Conservation (phyloP, 768 basidiomycete species). For the Lyophyllum shimeji region DNA sequence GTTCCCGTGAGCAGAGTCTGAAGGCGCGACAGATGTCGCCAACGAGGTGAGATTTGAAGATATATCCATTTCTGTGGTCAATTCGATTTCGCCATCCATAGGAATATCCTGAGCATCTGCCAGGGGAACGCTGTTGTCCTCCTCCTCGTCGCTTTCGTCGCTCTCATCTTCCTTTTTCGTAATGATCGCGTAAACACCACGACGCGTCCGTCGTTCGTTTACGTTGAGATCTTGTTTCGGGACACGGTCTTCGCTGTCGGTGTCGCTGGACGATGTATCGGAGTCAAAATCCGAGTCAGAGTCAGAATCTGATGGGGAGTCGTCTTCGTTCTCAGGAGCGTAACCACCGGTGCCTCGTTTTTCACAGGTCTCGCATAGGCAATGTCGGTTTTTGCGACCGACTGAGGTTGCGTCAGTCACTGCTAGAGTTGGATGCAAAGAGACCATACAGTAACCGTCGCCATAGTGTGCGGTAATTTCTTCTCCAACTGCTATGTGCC, state of each 20-base stretch:
- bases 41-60: slow-evolving; percentile 46
- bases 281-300: slow-evolving; percentile 49
- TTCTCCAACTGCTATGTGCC: slow-evolving; percentile 76
- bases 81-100: slow-evolving; percentile 54
- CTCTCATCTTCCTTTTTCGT: slow-evolving; percentile 58
- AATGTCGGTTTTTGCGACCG: slow-evolving; percentile 68
- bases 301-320: slow-evolving; percentile 44
- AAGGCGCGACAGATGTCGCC: slow-evolving; percentile 36
- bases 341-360: slow-evolving; percentile 75
- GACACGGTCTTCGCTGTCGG: slow-evolving; percentile 38
- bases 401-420: slow-evolving; percentile 34
- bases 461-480: slow-evolving; percentile 91
- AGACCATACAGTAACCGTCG: slow-evolving; percentile 80
- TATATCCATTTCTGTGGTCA: slow-evolving; percentile 47
- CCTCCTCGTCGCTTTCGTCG: slow-evolving; percentile 62
- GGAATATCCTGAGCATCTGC: slow-evolving; percentile 46
- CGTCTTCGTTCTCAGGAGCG: slow-evolving; percentile 52
- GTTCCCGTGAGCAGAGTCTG: slow-evolving; percentile 29
- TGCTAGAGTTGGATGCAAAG: slow-evolving; percentile 6
- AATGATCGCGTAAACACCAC: slow-evolving; percentile 78
- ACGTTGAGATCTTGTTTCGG: slow-evolving; percentile 50
- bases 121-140: slow-evolving; percentile 43
- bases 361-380: slow-evolving; percentile 88
- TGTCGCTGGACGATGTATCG: slow-evolving; percentile 35
- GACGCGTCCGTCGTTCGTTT: slow-evolving; percentile 77